Conservation (phyloP, 2,329 filamentous ascomycete genomes). For the Rhynchosporium graminicola region DNA sequence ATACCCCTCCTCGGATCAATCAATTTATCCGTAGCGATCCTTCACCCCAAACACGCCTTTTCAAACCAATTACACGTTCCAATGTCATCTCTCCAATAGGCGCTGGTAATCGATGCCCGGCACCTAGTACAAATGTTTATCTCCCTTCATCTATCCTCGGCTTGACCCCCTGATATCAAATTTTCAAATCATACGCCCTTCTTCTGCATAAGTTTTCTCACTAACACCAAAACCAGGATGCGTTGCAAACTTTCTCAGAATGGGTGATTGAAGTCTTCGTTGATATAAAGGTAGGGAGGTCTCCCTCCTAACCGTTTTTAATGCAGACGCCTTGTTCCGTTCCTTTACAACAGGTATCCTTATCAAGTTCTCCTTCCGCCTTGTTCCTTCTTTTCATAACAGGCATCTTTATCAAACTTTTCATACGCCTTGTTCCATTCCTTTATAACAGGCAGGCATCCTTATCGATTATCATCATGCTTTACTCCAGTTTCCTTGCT, state of each 20-base stretch:
- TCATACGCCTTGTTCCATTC: background rate
- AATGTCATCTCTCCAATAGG: background rate
- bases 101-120: background rate
- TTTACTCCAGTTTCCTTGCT: background rate
- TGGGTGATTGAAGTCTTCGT: background rate
- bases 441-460: background rate
- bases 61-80: background rate
- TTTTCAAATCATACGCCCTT: background rate
- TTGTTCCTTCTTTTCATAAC: background rate
- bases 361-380: background rate
- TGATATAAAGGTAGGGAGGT: background rate
- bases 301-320: background rate
- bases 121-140: background rate
- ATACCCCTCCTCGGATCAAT: constrained; percentile 3
- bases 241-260: background rate
- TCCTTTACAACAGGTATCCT: background rate
- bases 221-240: background rate
- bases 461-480: background rate
- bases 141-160: constrained; percentile 5
- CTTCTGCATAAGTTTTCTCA: background rate
- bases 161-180: background rate
- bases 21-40: constrained; percentile 1
- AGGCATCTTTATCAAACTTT: background rate
- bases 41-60: background rate
- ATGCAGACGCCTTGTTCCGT: background rate